Conservation (phyloP, 768 basidiomycete species). For the Trametes elegans region DNA sequence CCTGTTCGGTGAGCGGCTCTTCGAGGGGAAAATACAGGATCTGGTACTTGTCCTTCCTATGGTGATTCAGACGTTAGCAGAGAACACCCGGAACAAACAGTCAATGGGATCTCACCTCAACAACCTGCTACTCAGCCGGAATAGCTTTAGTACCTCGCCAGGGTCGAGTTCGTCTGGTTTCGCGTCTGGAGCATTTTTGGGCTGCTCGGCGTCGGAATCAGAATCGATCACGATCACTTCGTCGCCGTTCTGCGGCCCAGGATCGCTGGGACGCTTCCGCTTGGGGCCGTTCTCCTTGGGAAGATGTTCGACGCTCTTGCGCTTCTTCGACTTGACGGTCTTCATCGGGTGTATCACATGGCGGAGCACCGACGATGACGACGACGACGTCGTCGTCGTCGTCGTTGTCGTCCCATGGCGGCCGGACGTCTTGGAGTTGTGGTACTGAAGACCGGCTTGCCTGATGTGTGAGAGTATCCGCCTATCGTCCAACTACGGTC, state of each 20-base stretch:
- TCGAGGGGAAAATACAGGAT: conserved; percentile 80
- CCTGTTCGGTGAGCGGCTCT: conserved; percentile 52
- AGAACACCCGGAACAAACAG: neutral
- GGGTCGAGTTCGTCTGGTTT: conserved; percentile 28
- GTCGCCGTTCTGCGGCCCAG: neutral
- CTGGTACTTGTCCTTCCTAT: conserved; percentile 58
- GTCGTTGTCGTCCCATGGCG: too few relatives aligned
- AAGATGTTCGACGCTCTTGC: conserved; percentile 8
- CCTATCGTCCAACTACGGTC: conserved; percentile 19
- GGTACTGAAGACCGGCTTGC: neutral
- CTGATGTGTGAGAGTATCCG: conserved; percentile 18
- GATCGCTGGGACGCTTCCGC: conserved; percentile 5
- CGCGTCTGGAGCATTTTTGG: neutral
- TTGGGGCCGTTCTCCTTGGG: neutral
- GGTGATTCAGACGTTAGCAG: conserved; percentile 3
- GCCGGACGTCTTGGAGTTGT: neutral
- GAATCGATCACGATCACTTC: conserved; percentile 28
- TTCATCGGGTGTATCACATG: conserved; percentile 17
- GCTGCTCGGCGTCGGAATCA: conserved; percentile 25
- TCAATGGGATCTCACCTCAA: conserved; percentile 40
- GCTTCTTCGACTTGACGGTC: conserved; percentile 22
- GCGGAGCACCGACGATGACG: conserved; percentile 7
- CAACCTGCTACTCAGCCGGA: conserved; percentile 44
- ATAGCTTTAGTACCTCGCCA: conserved; percentile 41
- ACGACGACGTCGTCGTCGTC: too few relatives aligned